Conservation (phyloP, 2,329 filamentous ascomycete species). For the Colletotrichum simmondsii region DNA sequence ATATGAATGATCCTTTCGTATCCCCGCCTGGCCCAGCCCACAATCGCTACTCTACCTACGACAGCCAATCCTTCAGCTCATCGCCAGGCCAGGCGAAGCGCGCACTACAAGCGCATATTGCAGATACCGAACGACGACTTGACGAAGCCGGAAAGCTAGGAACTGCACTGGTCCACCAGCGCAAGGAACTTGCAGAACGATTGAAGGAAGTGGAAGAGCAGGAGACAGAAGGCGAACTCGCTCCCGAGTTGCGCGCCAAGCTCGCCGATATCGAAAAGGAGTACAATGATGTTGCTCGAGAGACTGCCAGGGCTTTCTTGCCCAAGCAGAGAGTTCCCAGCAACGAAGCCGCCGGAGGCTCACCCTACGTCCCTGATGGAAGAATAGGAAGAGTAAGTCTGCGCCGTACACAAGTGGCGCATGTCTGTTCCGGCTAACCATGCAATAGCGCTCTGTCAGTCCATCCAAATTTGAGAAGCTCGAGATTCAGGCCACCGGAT, state of each 20-base stretch:
- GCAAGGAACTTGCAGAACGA: constrained; percentile 82
- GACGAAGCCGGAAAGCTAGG: constrained; percentile 92
- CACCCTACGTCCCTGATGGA: constrained; percentile 64
- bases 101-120: constrained; percentile 89
- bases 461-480: constrained; percentile 87
- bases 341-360: constrained; percentile 66
- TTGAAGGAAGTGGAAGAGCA: constrained; percentile 86
- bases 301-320: constrained; percentile 89
- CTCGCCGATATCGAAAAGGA: constrained; percentile 91
- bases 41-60: constrained; percentile 85
- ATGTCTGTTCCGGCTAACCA: constrained; percentile 17
- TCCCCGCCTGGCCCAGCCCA: constrained; percentile 57
- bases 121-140: constrained; percentile 90
- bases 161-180: constrained; percentile 87
- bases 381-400: constrained; percentile 63
- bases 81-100: constrained; percentile 90
- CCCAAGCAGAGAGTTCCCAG: constrained; percentile 85
- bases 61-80: constrained; percentile 78
- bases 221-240: constrained; percentile 80
- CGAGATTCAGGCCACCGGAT: constrained; percentile 84
- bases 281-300: constrained; percentile 91
- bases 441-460: constrained; percentile 72
- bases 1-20: constrained; percentile 68
- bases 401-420: not conserved
- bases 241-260: constrained; percentile 83